phyloP scores from a whole-genome alignment of 2,329 filamentous ascomycete species.

The Aspergillus hiratsukae region DNA sequence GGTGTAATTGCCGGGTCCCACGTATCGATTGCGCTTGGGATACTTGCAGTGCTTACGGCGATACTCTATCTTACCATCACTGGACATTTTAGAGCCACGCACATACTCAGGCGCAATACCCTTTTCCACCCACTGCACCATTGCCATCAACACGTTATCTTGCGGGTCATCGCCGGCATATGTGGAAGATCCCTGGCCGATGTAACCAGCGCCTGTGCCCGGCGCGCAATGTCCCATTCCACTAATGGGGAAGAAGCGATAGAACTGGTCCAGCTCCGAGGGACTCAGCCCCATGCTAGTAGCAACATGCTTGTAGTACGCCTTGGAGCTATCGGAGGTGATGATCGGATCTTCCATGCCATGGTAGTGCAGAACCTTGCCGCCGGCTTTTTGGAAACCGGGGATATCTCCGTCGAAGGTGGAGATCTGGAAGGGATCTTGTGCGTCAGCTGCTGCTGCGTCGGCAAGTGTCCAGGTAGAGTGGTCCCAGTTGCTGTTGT shows the following conservation, averaged over 20 bases:
- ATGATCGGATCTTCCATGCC: conserved; percentile 48
- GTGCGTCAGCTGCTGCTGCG: conserved; percentile 30
- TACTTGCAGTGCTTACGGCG: conserved; percentile 45
- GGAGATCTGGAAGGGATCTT: conserved; percentile 47
- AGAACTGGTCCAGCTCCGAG: conserved; percentile 35
- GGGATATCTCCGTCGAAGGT: conserved; percentile 47
- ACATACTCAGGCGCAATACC: conserved; percentile 37
- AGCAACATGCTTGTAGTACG: conserved; percentile 48
- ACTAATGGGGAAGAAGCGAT: conserved; percentile 50
- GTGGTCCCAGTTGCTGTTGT: conserved; percentile 36
- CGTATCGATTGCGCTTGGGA: conserved; percentile 29
- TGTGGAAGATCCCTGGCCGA: conserved; percentile 29
- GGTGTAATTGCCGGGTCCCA: conserved; percentile 29
- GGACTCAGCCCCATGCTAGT: conserved; percentile 33
- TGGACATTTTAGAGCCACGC: conserved; percentile 43
- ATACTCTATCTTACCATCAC: conserved; percentile 41
- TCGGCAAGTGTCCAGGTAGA: conserved; percentile 37
- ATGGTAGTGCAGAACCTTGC: conserved; percentile 42
- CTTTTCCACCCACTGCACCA: conserved; percentile 49
- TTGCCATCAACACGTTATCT: conserved; percentile 47
- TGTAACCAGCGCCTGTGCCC: conserved; percentile 40
- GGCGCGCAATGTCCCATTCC: conserved; percentile 50
- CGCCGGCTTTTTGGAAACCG: conserved; percentile 41
- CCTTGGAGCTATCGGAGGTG: conserved; percentile 47
- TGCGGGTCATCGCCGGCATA: conserved; percentile 26